Conservation (phyloP, 306 rosid genomes). For the Casuarina equisetifolia region DNA sequence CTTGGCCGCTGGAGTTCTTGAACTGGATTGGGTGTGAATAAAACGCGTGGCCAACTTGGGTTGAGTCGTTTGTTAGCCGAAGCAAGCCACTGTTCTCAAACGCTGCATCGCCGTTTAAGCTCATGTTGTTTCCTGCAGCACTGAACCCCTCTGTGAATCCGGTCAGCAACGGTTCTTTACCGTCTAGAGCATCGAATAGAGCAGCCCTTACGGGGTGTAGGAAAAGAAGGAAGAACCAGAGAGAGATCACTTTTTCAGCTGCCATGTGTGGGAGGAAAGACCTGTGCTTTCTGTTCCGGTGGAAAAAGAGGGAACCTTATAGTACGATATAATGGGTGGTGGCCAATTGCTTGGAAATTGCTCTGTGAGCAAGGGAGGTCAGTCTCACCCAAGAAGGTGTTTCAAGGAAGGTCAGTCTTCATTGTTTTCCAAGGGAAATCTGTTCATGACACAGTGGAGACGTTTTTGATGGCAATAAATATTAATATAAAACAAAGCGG, state of each 20-base stretch:
- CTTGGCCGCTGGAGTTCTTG: conserved; percentile 30
- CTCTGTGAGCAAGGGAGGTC: too few relatives aligned
- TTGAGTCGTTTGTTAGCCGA: conserved; percentile 36
- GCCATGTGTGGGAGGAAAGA: conserved; percentile 29
- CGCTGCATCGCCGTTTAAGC: conserved; percentile 42
- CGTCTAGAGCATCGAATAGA: background rate
- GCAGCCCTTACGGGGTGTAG: conserved; percentile 21
- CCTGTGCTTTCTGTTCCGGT: background rate
- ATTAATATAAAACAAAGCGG: too few relatives aligned
- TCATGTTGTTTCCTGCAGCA: conserved; percentile 34
- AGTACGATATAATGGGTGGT: background rate
- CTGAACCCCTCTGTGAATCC: conserved; percentile 20
- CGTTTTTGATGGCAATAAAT: too few relatives aligned
- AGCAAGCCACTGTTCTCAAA: conserved; percentile 36
- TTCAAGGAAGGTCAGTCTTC: too few relatives aligned
- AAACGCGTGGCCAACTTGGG: conserved; percentile 39
- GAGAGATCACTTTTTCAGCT: conserved; percentile 15
- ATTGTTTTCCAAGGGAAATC: too few relatives aligned
- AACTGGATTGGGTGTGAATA: conserved; percentile 35
- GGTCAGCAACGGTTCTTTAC: conserved; percentile 7
- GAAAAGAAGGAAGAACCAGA: conserved; percentile 23
- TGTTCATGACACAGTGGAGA: too few relatives aligned
- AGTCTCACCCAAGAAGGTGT: too few relatives aligned
- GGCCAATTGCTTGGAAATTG: too few relatives aligned
- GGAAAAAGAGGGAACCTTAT: background rate